Percentiles rank a stretch among this genome's conserved stretches.
Evolutionary conservation across 2,329 filamentous ascomycete species (phyloP).

Genomic region (Dothistroma septosporum): DNA sequence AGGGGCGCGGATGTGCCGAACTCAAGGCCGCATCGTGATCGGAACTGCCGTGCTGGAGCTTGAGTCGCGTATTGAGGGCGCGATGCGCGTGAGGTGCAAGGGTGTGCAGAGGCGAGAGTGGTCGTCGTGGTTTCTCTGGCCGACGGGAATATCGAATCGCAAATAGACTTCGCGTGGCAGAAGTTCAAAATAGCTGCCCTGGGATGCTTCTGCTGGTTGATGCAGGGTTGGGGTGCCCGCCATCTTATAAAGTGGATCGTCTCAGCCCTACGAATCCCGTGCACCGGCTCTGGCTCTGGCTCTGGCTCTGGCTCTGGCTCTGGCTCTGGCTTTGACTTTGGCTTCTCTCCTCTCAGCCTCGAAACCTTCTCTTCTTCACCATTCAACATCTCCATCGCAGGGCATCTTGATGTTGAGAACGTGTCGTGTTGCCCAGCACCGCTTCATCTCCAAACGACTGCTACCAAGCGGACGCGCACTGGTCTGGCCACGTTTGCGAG

Average conservation of each 20-base stretch:
- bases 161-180: neutral
- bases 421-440: neutral
- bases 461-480: neutral
- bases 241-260: neutral
- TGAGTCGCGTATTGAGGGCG: neutral
- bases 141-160: neutral
- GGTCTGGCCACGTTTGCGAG: neutral
- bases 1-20: neutral
- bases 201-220: neutral
- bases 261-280: neutral
- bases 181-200: neutral
- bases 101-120: neutral
- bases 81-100: neutral
- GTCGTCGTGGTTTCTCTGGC: neutral
- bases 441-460: neutral
- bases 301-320: too few relatives aligned
- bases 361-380: neutral
- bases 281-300: neutral
- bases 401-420: conserved; percentile 8
- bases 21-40: neutral
- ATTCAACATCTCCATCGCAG: neutral
- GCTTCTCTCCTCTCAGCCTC: neutral
- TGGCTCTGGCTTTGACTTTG: too few relatives aligned
- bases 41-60: neutral
- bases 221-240: neutral